A percentile compares a stretch with the other conserved stretches of the same genome.
Evolutionary conservation across 2,329 filamentous ascomycete species (phyloP).

Genomic region (Ophioceras dolichostomum): DNA sequence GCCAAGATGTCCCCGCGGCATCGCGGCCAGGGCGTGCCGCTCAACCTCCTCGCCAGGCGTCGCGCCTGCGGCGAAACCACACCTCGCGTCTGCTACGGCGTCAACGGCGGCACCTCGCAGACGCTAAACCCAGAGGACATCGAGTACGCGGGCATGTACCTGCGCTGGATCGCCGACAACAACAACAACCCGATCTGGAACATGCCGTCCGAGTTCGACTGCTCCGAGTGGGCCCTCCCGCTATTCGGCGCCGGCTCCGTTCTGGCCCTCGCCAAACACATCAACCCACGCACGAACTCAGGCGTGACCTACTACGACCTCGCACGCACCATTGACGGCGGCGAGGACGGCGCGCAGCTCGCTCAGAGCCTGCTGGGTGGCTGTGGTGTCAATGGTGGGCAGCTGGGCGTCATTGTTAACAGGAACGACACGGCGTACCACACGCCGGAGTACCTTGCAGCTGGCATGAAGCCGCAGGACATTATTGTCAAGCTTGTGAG

Average conservation of each 20-base stretch:
- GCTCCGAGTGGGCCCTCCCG: not conserved
- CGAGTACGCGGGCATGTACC: not conserved
- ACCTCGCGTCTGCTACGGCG: not conserved
- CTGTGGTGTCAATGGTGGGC: not conserved
- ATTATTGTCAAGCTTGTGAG: not conserved
- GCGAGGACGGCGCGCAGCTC: not conserved
- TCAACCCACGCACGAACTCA: not conserved
- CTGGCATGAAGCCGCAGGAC: not conserved
- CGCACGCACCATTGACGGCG: not conserved
- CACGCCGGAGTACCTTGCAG: not conserved
- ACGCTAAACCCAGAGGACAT: not conserved
- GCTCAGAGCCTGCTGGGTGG: not conserved
- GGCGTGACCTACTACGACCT: not conserved
- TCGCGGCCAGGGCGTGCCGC: not conserved
- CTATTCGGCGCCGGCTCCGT: not conserved
- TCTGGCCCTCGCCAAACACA: not conserved
- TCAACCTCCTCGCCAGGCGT: not conserved
- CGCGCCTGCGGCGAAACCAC: not conserved
- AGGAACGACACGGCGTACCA: not conserved
- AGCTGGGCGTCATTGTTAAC: not conserved
- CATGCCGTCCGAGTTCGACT: not conserved
- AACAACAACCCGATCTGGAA: conserved; percentile 1
- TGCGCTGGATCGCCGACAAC: not conserved
- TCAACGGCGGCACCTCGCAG: not conserved
- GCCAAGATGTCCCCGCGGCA: not conserved